Base-by-base conservation (phyloP, 805 yeast species). In the Dipodascopsis tothii region DNA sequence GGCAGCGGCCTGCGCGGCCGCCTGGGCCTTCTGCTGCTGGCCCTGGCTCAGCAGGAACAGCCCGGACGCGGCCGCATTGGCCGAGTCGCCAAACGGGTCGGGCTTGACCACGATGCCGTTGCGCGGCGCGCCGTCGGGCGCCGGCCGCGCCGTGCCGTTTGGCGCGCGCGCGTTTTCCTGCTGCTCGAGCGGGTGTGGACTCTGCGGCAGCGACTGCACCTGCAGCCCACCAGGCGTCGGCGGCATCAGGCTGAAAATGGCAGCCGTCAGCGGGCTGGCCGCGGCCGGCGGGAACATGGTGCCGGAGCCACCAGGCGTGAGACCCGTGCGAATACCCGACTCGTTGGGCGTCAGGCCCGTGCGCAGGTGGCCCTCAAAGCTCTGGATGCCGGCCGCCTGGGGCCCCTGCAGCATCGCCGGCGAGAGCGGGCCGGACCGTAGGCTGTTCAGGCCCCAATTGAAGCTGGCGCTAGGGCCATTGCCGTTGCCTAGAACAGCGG, bases 301-400 rank as follows among this genome's bases (percentile, higher is more conserved):
- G 4, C 61, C 63, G 28, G 56, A 50, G 27, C 62, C 64, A n/a
- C 66, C 66, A 18, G 66, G 66, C 9, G 66, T 62, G 20, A 62
- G 52, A 2, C 64, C 65, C 3, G 66, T 58, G n/a, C 94, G 70
- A 39, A 84, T 53, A 39, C 78, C 73, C 3, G 85, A 75, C 58
- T 84, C 94, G 60, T 79, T 82, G 2, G 92, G 92, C 0, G 87
- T 80, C 37, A 84, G 66, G 0, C 86, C 90, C 0, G 84, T 60
- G 48, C 75, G 41, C 35, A 43, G 67, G 30, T 36, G 45, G n/a
- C 43, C 33, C 41, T 43, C 48, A 28, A 43, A 43, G 16, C 56
- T 47, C n/a, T 40, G 33, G 6, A 39, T 36, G 5, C 41, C 43
- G 5, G 50, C 38, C 19, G 43, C 40, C 18, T 57, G 61, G 7